phyloP scores from a whole-genome alignment of 345 rosid species.

The Linum tenue region DNA sequence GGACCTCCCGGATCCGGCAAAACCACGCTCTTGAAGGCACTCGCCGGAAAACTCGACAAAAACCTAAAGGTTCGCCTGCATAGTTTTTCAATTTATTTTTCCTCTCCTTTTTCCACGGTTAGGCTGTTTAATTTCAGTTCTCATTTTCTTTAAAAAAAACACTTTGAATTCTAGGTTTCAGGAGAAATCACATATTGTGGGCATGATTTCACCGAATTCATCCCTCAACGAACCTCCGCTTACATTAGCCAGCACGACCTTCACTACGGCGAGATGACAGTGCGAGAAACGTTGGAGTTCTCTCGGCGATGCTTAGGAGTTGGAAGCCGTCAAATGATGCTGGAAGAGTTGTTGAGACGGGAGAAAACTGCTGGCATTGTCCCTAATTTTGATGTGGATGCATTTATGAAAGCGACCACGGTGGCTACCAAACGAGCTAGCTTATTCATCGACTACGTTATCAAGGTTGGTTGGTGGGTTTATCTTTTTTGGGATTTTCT shows the following conservation, averaged over 20 bases:
- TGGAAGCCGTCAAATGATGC: slow-evolving; percentile 35
- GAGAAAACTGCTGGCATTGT: slow-evolving; percentile 44
- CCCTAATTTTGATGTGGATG: slow-evolving; percentile 55
- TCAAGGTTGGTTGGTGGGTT: slow-evolving; percentile 37
- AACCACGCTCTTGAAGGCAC: slow-evolving; percentile 46
- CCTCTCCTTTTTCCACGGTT: neutral
- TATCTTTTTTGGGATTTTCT: neutral
- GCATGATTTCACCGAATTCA: slow-evolving; percentile 36
- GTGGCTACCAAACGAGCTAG: slow-evolving; percentile 35
- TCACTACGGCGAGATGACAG: slow-evolving; percentile 61
- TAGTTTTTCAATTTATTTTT: neutral
- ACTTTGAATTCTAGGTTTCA: slow-evolving; percentile 20
- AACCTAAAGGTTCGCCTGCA: slow-evolving; percentile 32
- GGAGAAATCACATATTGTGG: slow-evolving; percentile 45
- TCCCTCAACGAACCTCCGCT: slow-evolving; percentile 54
- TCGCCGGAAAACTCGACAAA: slow-evolving; percentile 31
- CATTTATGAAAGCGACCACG: slow-evolving; percentile 58
- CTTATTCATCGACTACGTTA: slow-evolving; percentile 42
- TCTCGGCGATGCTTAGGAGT: slow-evolving; percentile 54
- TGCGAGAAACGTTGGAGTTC: slow-evolving; percentile 47
- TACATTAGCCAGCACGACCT: slow-evolving; percentile 59
- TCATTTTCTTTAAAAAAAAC: no score
- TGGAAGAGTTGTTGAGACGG: slow-evolving; percentile 37
- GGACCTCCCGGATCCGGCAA: slow-evolving; percentile 62
- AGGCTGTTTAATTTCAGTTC: neutral